Conservation (phyloP, 805 yeast genomes). For the Kuraishia borneana region DNA sequence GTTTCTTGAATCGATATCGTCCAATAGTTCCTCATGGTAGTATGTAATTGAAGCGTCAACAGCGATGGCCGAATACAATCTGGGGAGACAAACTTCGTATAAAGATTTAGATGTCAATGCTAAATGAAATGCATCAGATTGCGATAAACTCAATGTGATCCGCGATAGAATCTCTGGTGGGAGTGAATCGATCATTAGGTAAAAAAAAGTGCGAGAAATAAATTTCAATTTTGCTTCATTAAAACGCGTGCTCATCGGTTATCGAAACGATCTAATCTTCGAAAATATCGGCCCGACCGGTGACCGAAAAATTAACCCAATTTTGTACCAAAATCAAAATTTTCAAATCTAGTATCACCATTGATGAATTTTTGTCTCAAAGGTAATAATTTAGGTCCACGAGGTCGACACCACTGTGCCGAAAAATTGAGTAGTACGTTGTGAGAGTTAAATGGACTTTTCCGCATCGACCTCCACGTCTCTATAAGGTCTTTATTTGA, state of each 20-base stretch:
- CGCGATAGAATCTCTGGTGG: conserved; percentile 12
- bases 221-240: not conserved
- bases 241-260: not conserved
- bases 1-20: conserved; percentile 5
- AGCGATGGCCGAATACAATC: conserved; percentile 13
- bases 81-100: conserved; percentile 5
- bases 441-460: conserved; percentile 25
- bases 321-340: conserved; percentile 2
- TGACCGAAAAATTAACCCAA: not conserved
- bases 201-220: not conserved
- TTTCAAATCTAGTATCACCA: conserved; percentile 28
- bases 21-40: conserved; percentile 11
- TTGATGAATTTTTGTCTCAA: conserved; percentile 17
- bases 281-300: not conserved
- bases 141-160: conserved; percentile 9
- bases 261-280: not conserved
- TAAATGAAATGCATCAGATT: conserved; percentile 15
- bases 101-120: conserved; percentile 7
- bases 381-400: conserved; percentile 24
- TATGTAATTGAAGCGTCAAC: conserved; percentile 11
- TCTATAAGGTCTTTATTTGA: conserved; percentile 15
- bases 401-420: conserved; percentile 22
- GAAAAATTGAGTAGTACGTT: conserved; percentile 19
- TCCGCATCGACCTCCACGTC: conserved; percentile 17
- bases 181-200: conserved; percentile 12